A percentile compares a stretch with the other conserved stretches of the same genome.
Evolutionary conservation across 2,329 filamentous ascomycete species (phyloP).

Genomic region (Fusarium camptoceras): DNA sequence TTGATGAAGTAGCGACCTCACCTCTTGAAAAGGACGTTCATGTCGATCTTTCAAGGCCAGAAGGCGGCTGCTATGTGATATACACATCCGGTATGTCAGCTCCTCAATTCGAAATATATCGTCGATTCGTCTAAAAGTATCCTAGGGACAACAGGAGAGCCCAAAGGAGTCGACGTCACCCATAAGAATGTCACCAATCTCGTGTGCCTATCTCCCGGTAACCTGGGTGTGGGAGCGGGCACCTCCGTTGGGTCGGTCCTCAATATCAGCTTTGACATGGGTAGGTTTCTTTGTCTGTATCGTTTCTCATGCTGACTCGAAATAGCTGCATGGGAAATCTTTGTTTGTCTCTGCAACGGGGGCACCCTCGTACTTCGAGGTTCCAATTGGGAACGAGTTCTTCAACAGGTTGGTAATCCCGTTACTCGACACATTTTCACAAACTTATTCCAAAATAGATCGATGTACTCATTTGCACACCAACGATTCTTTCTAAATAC

Average conservation of each 20-base stretch:
- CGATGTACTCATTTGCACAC: conserved; percentile 66
- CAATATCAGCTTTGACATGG: conserved; percentile 72
- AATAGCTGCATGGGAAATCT: conserved; percentile 70
- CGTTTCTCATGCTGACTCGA: conserved; percentile 21
- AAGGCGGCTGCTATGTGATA: conserved; percentile 60
- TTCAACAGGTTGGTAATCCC: conserved; percentile 55
- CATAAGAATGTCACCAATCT: conserved; percentile 68
- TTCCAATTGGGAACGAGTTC: conserved; percentile 60
- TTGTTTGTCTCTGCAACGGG: conserved; percentile 67
- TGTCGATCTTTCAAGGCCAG: conserved; percentile 51
- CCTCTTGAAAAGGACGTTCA: conserved; percentile 19
- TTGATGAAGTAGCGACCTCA: conserved; percentile 44
- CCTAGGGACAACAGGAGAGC: conserved; percentile 64
- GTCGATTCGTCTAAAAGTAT: conserved; percentile 1
- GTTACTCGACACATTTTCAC: neutral
- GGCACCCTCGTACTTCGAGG: conserved; percentile 66
- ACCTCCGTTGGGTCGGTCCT: conserved; percentile 66
- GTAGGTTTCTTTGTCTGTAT: conserved; percentile 53
- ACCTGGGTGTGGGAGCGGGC: conserved; percentile 62
- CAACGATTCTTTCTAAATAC: conserved; percentile 65
- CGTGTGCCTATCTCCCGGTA: conserved; percentile 62
- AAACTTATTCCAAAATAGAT: conserved; percentile 50
- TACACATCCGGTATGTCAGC: conserved; percentile 63
- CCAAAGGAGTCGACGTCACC: conserved; percentile 69
- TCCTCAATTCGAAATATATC: neutral